These are phyloP conservation scores for Penicillium silybi DNA, from an alignment of 495 filamentous ascomycete species.

Conservation along the genomic window DNA sequence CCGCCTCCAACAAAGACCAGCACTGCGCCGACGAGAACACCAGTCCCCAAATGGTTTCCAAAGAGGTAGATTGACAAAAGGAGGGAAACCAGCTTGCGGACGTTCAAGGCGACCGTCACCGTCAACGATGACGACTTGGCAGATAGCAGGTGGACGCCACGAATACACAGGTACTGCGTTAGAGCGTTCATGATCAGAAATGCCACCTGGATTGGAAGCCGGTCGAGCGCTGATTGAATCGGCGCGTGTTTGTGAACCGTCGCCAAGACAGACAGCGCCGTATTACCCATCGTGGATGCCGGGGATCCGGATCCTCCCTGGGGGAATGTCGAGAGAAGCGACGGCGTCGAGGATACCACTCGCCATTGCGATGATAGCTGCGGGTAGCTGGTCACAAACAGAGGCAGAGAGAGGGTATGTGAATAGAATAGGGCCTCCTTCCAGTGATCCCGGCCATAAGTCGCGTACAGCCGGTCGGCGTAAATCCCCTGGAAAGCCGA, in stretches of 20 bases:
- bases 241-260: constrained; percentile 4
- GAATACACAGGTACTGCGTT: constrained; percentile 92
- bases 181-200: constrained; percentile 76
- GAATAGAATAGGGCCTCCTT: constrained; percentile 95
- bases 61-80: constrained; percentile 90
- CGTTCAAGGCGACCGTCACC: constrained; percentile 92
- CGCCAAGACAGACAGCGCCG: constrained; percentile 6
- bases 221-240: constrained; percentile 26
- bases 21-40: constrained; percentile 73
- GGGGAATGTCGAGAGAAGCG: constrained; percentile 25
- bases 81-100: constrained; percentile 89
- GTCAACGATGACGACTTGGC: constrained; percentile 85
- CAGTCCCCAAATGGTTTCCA: constrained; percentile 70
- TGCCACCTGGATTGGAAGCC: constrained; percentile 66
- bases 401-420: constrained; percentile 71
- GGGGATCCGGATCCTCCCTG: background rate
- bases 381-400: constrained; percentile 50
- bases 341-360: constrained; percentile 44
- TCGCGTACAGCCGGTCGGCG: constrained; percentile 81
- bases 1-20: constrained; percentile 87
- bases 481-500: constrained; percentile 95
- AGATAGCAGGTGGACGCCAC: constrained; percentile 86
- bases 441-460: constrained; percentile 80
- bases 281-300: constrained; percentile 3
- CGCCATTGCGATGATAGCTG: constrained; percentile 48